Conservation (phyloP, 2,329 filamentous ascomycete species). For the Neurospora crassa region DNA sequence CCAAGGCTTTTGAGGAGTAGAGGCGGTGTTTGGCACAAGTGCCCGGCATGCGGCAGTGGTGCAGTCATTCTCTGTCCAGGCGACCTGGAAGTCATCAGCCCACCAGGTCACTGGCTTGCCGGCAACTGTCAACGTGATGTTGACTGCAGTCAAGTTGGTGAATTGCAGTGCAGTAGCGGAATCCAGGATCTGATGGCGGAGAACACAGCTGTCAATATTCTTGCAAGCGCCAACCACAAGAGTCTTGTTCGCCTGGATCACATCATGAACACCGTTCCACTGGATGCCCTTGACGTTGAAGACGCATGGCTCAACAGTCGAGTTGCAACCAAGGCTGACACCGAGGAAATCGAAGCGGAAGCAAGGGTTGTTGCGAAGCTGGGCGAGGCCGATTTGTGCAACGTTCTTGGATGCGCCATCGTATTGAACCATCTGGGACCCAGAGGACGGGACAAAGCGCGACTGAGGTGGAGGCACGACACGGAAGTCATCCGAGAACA, state of each 20-base stretch:
- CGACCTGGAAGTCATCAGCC: background rate
- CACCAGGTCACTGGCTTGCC: background rate
- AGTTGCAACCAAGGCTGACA: background rate
- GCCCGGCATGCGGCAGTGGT: background rate
- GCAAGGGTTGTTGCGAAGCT: background rate
- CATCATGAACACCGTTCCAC: background rate
- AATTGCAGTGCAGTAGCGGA: background rate
- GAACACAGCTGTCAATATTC: background rate
- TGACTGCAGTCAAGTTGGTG: background rate
- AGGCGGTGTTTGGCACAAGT: background rate
- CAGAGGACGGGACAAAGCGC: background rate
- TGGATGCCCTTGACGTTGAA: background rate
- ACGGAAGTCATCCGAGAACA: background rate
- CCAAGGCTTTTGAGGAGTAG: background rate
- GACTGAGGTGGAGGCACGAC: background rate
- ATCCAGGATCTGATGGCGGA: background rate
- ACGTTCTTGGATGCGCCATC: background rate
- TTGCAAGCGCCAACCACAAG: background rate
- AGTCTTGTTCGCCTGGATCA: background rate
- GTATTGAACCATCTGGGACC: background rate
- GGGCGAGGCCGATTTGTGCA: background rate
- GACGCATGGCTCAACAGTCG: background rate
- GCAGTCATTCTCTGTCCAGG: background rate
- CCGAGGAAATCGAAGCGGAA: background rate
- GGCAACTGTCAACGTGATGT: background rate